Evolutionary conservation across 164 flowering plant species (phyloP), one percentile per base, ranked within the genome.

Genomic region (Taxillus chinensis): DNA sequence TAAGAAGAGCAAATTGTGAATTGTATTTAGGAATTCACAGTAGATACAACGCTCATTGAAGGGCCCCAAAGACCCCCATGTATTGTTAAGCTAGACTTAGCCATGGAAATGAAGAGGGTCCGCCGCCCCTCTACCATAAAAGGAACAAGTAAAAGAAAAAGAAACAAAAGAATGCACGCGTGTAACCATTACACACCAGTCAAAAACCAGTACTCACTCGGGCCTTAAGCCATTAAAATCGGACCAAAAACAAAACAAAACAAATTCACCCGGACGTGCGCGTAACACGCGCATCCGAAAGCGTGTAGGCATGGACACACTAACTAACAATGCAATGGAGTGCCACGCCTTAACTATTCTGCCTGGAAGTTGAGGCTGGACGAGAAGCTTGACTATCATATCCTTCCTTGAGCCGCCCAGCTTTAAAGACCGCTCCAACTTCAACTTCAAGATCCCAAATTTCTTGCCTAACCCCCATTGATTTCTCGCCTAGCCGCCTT

Each of bases 251-350:
- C 27, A 27, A 27, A 27, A 27, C 76, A 72, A 76, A 76, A 75
- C 76, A 72, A 68, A 45, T 70, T 74, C 73, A 45, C 79, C 71
- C 64, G 56, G 71, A 76, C 67, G 72, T 69, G 64, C 52, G 57
- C 37, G 67, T 52, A 67, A 67, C 68, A 53, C 68, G 62, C 75
- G 63, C 60, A 43, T 51, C 61, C 16, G 37, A 12, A 45, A 57
- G 69, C 64, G 68, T 55, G 71, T 62, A 64, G 59, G 41, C 67
- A 59, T 64, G 64, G 41, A 60, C 64, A 37, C 62, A 41, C 55
- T 41, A 10, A 41, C 55, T 41, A 10, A 27, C 27, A 27, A 27
- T 27, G 27, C 27, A 27, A 27, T 27, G 27, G 27, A 27, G 27
- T 27, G 27, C 27, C 27, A 27, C 27, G 2, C 27, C 27, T 27